These are phyloP conservation scores for Trametes cingulata DNA, from an alignment of 768 basidiomycete genomes.

Conservation along the genomic window DNA sequence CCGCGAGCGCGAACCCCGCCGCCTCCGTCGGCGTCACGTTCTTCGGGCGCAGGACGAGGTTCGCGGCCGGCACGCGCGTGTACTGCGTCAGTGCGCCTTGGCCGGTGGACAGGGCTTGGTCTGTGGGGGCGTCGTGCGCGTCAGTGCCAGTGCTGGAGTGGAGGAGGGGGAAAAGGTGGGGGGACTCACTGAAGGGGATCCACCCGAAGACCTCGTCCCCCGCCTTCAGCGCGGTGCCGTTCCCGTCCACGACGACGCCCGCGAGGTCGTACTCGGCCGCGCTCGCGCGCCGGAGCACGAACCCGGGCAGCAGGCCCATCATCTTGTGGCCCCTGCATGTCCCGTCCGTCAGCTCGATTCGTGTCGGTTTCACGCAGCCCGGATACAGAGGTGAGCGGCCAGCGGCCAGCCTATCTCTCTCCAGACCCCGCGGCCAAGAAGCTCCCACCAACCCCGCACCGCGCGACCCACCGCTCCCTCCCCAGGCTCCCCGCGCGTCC, in stretches of 20 bases:
- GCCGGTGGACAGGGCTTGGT: conserved; percentile 36
- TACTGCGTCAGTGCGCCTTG: conserved; percentile 66
- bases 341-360: not conserved
- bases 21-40: conserved; percentile 57
- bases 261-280: conserved; percentile 63
- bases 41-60: conserved; percentile 46
- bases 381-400: too few species aligned
- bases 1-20: conserved; percentile 60
- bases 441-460: too few species aligned
- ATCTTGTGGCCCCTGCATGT: conserved; percentile 56
- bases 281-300: conserved; percentile 48
- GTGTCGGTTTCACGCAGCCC: not conserved
- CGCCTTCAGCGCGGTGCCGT: conserved; percentile 49
- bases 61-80: conserved; percentile 42
- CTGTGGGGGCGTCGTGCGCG: conserved; percentile 23
- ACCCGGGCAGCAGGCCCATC: conserved; percentile 49
- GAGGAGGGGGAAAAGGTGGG: conserved; percentile 17
- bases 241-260: conserved; percentile 59
- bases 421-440: too few species aligned
- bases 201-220: conserved; percentile 71
- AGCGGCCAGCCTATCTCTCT: too few species aligned
- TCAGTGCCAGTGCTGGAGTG: not conserved
- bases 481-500: too few species aligned
- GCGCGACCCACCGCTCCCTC: too few species aligned
- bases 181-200: conserved; percentile 39